Percentiles rank a stretch among this genome's conserved stretches.
phyloP scores from a whole-genome alignment of 2,329 filamentous ascomycete species.

The Fusarium pseudonygamai region DNA sequence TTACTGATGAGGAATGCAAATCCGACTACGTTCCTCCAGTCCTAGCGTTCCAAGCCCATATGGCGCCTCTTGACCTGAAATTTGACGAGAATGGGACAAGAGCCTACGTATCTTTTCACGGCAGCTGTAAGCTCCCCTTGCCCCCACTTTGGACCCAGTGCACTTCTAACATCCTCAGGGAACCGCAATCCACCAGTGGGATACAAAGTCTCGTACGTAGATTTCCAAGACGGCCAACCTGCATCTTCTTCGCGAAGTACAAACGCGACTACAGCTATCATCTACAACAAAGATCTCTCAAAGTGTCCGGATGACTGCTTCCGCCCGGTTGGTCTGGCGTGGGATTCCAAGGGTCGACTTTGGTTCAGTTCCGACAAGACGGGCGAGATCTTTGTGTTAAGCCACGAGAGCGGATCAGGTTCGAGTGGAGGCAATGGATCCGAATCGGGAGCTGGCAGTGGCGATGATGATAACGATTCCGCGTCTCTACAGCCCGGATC shows the following conservation, averaged over 20 bases:
- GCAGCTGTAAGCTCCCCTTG: slow-evolving; percentile 75
- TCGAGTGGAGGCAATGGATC: neutral
- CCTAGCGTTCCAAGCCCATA: slow-evolving; percentile 71
- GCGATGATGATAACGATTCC: slow-evolving; percentile 20
- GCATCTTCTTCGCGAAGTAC: slow-evolving; percentile 53
- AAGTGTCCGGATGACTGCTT: slow-evolving; percentile 68
- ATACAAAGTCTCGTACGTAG: slow-evolving; percentile 56
- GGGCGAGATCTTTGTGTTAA: slow-evolving; percentile 71
- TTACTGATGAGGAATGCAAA: slow-evolving; percentile 58
- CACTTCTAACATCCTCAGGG: slow-evolving; percentile 43
- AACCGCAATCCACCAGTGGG: slow-evolving; percentile 56
- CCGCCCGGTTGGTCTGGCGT: slow-evolving; percentile 68
- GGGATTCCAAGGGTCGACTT: slow-evolving; percentile 62
- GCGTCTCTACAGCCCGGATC: slow-evolving; percentile 35
- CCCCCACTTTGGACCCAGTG: no score
- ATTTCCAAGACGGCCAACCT: slow-evolving; percentile 57
- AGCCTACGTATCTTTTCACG: slow-evolving; percentile 77
- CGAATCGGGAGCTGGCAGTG: neutral
- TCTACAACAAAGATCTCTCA: slow-evolving; percentile 63
- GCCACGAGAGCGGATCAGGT: neutral
- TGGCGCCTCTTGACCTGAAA: slow-evolving; percentile 76
- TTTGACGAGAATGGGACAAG: slow-evolving; percentile 67
- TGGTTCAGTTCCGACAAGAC: slow-evolving; percentile 72
- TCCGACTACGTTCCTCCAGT: slow-evolving; percentile 58
- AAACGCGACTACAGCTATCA: slow-evolving; percentile 60